These are phyloP conservation scores for Eucalyptus curtisii DNA, from an alignment of 345 rosid genomes.

Conservation along the genomic window DNA sequence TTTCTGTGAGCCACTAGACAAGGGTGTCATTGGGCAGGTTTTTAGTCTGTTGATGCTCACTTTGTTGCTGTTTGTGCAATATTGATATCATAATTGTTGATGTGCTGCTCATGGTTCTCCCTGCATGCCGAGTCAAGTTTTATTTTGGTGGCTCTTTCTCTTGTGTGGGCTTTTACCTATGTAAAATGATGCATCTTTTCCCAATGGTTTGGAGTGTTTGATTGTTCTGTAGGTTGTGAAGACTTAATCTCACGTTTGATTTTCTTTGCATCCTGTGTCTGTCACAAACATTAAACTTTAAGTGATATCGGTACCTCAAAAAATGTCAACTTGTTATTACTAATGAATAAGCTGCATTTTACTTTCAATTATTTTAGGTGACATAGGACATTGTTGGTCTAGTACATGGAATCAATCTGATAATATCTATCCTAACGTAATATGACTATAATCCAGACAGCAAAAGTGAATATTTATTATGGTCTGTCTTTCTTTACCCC, in stretches of 20 bases:
- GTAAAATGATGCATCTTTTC: not conserved
- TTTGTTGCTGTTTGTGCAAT: not conserved
- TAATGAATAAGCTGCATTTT: not conserved
- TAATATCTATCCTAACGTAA: not conserved
- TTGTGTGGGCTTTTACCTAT: not conserved
- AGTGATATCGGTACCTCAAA: not conserved
- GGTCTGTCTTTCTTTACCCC: not conserved
- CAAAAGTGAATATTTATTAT: not conserved
- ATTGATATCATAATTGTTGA: not conserved
- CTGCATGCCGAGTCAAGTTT: not conserved
- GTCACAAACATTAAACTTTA: not conserved
- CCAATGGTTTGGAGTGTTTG: not conserved
- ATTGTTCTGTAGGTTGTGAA: not conserved
- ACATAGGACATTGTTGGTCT: not conserved
- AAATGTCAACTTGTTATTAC: not conserved
- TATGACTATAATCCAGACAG: not conserved
- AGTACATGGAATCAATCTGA: not conserved
- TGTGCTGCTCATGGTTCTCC: not conserved
- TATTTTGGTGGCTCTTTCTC: not conserved
- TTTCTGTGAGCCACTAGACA: not conserved
- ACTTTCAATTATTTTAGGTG: not conserved
- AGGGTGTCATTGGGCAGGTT: not conserved
- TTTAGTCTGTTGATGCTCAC: not conserved
- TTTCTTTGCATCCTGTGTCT: not conserved
- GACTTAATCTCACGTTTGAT: not conserved